Base-by-base conservation (phyloP, 495 filamentous ascomycete species). In the Penicillium angulare region DNA sequence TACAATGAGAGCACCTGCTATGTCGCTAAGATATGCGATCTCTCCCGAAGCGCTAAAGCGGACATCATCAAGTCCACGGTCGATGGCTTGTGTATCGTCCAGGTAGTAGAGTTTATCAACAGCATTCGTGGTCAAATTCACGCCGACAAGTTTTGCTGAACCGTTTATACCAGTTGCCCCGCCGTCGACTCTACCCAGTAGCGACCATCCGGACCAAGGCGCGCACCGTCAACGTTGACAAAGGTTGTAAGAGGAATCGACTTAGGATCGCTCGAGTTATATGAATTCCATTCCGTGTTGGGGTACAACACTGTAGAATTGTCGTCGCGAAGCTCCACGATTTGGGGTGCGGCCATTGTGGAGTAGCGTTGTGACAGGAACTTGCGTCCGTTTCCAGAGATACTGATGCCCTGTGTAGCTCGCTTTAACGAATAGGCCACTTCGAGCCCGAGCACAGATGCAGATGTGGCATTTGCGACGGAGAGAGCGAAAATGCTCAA, bases 41-140 rank as follows among this genome's bases (percentile, higher is more conserved):
- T 29, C 26, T 29, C 10, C 10, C 5, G 5, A 5, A 5, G 5
- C 10, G 26, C 26, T 29, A 10, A 29, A 29, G 5, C 26, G 5
- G 26, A 29, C 26, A 29, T 29, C 26, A 29, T 29, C 26, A 5
- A 10, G 5, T 29, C 26, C 26, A 59, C 47, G 49, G 63, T 64
- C 13, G 41, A 26, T 20, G 1, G 60, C 60, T 16, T 52, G 58
- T 5, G 48, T 48, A 20, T 52, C 43, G 20, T 41, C 43, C 7
- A 51, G 49, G 39, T 64, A 55, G 55, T 61, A 64, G 31, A 61
- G 57, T 15, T 61, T 50, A 43, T 66, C 63, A 38, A 64, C 63
- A 17, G 47, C 3, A 17, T 41, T 21, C 12, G 12, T 41, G 38
- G 38, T 41, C 5, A 41, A 21, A 12, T 67, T 58, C 15, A 67